Evolutionary conservation across 495 filamentous ascomycete genomes (phyloP).

Genomic region (Hamigera avellanea): DNA sequence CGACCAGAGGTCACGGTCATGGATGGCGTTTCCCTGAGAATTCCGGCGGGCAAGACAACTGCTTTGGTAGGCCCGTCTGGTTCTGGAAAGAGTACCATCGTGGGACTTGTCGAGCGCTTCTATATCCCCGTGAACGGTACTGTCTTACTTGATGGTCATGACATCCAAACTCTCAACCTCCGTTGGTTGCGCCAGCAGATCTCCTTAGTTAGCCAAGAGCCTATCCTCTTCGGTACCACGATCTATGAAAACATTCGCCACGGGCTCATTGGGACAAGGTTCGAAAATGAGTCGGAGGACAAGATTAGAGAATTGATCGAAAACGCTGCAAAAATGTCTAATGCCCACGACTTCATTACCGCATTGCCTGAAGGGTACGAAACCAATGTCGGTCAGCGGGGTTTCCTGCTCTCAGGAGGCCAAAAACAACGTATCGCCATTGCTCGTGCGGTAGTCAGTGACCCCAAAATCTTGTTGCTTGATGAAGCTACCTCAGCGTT

Average conservation of each 20-base stretch:
- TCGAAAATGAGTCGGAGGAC: constrained; percentile 53
- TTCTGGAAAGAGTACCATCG: constrained; percentile 83
- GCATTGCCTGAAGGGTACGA: constrained; percentile 82
- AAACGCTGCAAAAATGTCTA: constrained; percentile 79
- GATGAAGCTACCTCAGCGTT: constrained; percentile 92
- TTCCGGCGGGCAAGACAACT: constrained; percentile 79
- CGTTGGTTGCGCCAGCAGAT: constrained; percentile 89
- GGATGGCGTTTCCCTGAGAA: constrained; percentile 61
- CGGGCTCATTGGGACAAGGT: constrained; percentile 76
- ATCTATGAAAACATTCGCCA: constrained; percentile 80
- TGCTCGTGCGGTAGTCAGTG: constrained; percentile 81
- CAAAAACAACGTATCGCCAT: constrained; percentile 92
- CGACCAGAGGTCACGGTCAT: constrained; percentile 82
- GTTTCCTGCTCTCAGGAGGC: constrained; percentile 83
- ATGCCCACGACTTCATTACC: constrained; percentile 84
- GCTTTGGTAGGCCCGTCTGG: constrained; percentile 82
- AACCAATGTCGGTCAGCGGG: constrained; percentile 90
- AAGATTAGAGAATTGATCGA: constrained; percentile 57
- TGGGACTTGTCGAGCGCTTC: constrained; percentile 86
- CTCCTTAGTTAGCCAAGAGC: constrained; percentile 76
- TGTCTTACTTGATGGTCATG: constrained; percentile 73
- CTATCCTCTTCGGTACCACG: constrained; percentile 60
- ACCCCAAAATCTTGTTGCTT: constrained; percentile 90
- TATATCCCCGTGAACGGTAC: constrained; percentile 77
- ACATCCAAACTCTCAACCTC: constrained; percentile 72